Evolutionary conservation across 2,329 filamentous ascomycete species (phyloP), one percentile per base, ranked within the genome.

Genomic region (Aureobasidium sp.): DNA sequence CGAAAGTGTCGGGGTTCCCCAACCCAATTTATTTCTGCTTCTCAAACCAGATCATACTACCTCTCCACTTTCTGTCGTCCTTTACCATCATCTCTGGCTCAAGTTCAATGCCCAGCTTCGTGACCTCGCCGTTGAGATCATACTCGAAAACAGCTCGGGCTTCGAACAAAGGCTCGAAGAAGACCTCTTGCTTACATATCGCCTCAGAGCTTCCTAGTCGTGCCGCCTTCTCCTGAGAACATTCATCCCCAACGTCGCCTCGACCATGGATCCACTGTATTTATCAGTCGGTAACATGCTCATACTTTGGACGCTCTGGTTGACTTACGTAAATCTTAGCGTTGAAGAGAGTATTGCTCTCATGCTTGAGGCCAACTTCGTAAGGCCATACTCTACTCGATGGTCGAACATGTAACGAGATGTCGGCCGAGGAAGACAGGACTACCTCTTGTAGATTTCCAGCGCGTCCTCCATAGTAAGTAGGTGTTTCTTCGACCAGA

Each of bases 21-120:
- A n/a, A n/a, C n/a, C n/a, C n/a, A n/a, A n/a, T n/a, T n/a, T n/a
- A n/a, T n/a, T n/a, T n/a, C n/a, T 51, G n/a, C 49, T 64, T 64
- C 5, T 49, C 53, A 29, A 66, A 66, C 65, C 65, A 66, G 11
- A 66, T 62, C 65, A 66, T 65, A 5, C 64, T 57, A 27, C 65
- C 57, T 29, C 64, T 65, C 65, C 65, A 64, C 17, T 63, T 55
- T 8, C 52, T 52, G 25, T 58, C 60, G 22, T 42, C 27, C 29
- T 63, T 64, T 22, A 12, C 27, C 22, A 65, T 25, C 48, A 59
- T 60, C 36, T 65, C 62, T 22, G 36, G 48, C 58, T 66, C 64
- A 7, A 66, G 34, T 7, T 62, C 61, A 8, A 41, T 12, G 17
- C 45, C 45, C 3, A 48, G 15, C 15, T 48, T 48, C 7, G 17